A percentile compares a stretch with the other conserved stretches of the same genome.
phyloP scores from a whole-genome alignment of 108 stramenopile genomes.

The Cyclotella choctawhatcheeana region DNA sequence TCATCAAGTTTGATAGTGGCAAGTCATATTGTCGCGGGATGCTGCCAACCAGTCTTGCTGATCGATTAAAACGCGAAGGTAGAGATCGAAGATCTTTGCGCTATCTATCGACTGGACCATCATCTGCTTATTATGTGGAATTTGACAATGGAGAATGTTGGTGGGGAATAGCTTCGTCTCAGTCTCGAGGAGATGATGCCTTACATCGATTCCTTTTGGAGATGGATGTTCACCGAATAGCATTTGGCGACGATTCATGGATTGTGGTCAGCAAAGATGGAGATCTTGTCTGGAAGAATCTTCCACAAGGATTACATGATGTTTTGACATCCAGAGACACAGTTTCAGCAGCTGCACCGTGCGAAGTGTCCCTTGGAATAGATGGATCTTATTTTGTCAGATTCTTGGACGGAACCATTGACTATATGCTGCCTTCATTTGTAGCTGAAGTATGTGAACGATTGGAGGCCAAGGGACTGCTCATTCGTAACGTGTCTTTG shows the following conservation, averaged over 20 bases:
- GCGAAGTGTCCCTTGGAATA: conserved; percentile 75
- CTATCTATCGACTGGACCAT: conserved; percentile 70
- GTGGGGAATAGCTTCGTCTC: conserved; percentile 57
- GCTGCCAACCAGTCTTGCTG: conserved; percentile 25
- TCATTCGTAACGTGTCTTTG: conserved; percentile 33
- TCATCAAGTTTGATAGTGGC: conserved; percentile 37
- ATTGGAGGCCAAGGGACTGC: conserved; percentile 52
- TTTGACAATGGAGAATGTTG: conserved; percentile 72
- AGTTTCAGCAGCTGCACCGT: conserved; percentile 50
- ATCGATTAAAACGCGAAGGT: conserved; percentile 25
- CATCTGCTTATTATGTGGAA: conserved; percentile 69
- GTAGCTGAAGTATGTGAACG: conserved; percentile 62
- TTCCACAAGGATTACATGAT: conserved; percentile 68
- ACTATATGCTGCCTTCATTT: conserved; percentile 71
- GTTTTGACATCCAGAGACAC: conserved; percentile 50
- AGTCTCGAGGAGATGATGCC: conserved; percentile 49
- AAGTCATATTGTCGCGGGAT: conserved; percentile 20
- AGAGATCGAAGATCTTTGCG: conserved; percentile 24
- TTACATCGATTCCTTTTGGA: conserved; percentile 61
- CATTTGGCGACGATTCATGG: conserved; percentile 70
- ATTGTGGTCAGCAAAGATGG: conserved; percentile 76
- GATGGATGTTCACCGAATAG: conserved; percentile 72
- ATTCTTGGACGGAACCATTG: conserved; percentile 76
- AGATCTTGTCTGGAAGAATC: conserved; percentile 73
- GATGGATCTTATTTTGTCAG: conserved; percentile 77